Percentiles rank a stretch among this genome's conserved stretches.
Evolutionary conservation across 2,329 filamentous ascomycete genomes (phyloP).

Genomic region (Acrocalymma vagum): DNA sequence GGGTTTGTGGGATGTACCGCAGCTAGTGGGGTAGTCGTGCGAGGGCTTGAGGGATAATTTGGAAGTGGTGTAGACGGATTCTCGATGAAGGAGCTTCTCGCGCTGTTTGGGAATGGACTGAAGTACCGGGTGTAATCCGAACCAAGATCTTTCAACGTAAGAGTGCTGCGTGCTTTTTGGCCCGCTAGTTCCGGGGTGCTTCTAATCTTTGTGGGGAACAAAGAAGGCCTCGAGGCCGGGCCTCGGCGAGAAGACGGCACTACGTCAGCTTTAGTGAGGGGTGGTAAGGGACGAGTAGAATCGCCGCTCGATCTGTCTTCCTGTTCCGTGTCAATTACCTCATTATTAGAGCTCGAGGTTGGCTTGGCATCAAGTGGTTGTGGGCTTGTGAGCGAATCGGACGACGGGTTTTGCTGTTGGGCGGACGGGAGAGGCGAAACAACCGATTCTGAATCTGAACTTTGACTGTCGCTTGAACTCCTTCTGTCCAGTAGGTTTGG

Average conservation of each 20-base stretch:
- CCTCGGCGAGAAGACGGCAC: conserved; percentile 12
- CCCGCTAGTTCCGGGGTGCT: conserved; percentile 27
- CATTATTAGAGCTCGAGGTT: not conserved
- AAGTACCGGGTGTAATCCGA: conserved; percentile 47
- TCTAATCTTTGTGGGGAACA: conserved; percentile 15
- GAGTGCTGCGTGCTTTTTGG: conserved; percentile 21
- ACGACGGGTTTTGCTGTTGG: conserved; percentile 4
- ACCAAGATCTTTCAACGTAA: conserved; percentile 41
- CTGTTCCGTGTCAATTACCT: conserved; percentile 3
- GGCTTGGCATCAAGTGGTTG: conserved; percentile 7
- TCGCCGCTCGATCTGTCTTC: conserved; percentile 7
- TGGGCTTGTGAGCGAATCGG: conserved; percentile 18
- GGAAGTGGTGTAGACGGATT: conserved; percentile 10
- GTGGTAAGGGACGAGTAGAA: conserved; percentile 4
- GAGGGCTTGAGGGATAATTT: conserved; percentile 14
- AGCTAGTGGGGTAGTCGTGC: conserved; percentile 23
- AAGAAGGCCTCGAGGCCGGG: conserved; percentile 21
- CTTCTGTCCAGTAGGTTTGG: conserved; percentile 9
- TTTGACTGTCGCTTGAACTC: conserved; percentile 10
- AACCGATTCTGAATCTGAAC: conserved; percentile 9
- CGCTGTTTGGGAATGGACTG: conserved; percentile 38
- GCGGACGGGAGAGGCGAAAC: conserved; percentile 15
- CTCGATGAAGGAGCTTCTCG: conserved; percentile 29
- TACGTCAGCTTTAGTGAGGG: not conserved
- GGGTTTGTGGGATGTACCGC: conserved; percentile 24